These are phyloP conservation scores for Clitocybe nebularis DNA, from an alignment of 1,284 basidiomycete genomes.

Conservation along the genomic window DNA sequence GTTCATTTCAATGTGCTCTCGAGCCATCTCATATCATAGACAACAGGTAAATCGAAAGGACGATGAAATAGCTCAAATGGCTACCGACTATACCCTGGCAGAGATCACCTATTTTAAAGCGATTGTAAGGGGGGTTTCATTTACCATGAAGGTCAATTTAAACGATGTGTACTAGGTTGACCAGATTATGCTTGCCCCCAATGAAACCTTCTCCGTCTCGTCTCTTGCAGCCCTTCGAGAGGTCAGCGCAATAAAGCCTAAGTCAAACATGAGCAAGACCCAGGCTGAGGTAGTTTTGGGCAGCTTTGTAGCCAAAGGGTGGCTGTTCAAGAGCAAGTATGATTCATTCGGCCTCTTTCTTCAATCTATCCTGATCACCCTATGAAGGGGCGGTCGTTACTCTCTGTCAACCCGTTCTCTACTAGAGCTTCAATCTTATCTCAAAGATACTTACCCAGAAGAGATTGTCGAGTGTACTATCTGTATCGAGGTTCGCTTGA, in stretches of 20 bases:
- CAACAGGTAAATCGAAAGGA: slow-evolving; percentile 70
- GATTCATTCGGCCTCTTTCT: slow-evolving; percentile 1
- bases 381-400: slow-evolving; percentile 64
- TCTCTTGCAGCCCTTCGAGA: slow-evolving; percentile 76
- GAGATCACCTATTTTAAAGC: slow-evolving; percentile 83
- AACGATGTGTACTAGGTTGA: slow-evolving; percentile 55
- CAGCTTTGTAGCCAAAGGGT: slow-evolving; percentile 80
- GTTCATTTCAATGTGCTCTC: neutral
- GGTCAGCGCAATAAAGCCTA: slow-evolving; percentile 55
- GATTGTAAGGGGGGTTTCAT: slow-evolving; percentile 45
- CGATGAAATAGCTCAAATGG: slow-evolving; percentile 77
- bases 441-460: slow-evolving; percentile 71
- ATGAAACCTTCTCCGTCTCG: slow-evolving; percentile 70
- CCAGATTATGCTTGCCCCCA: slow-evolving; percentile 79
- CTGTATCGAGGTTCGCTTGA: slow-evolving; percentile 60
- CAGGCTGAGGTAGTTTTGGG: slow-evolving; percentile 70
- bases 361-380: neutral
- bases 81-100: slow-evolving; percentile 71
- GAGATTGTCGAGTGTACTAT: slow-evolving; percentile 70
- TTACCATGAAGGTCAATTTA: neutral
- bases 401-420: slow-evolving; percentile 73
- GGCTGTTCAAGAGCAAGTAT: slow-evolving; percentile 75
- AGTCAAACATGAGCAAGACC: slow-evolving; percentile 66
- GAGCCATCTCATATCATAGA: neutral
- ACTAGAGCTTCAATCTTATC: slow-evolving; percentile 71